These are phyloP conservation scores for Hirschioporus abietinus DNA, from an alignment of 768 basidiomycete species.

Conservation along the genomic window DNA sequence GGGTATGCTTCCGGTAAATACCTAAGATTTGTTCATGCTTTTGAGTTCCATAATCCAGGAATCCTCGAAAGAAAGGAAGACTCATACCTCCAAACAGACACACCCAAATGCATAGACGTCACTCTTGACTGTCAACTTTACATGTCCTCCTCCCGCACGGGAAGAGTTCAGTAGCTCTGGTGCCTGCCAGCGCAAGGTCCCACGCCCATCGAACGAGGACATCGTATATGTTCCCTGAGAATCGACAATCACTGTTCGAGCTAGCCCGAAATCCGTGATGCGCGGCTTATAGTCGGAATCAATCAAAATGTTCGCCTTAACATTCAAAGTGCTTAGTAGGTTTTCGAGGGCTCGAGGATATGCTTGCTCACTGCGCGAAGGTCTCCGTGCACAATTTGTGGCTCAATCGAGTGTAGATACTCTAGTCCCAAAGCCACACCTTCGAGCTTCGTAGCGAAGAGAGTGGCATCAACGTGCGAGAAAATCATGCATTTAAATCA, in stretches of 20 bases:
- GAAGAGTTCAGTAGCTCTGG: conserved; percentile 1
- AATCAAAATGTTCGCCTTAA: neutral
- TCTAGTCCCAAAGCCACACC: neutral
- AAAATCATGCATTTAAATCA: neutral
- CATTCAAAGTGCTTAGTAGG: too few species aligned
- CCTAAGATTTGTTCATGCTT: neutral
- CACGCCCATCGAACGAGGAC: neutral
- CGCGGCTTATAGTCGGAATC: neutral
- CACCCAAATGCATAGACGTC: conserved; percentile 3
- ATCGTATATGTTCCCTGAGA: conserved; percentile 2
- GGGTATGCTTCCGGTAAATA: neutral
- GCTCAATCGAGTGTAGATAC: neutral
- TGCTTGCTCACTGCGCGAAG: neutral
- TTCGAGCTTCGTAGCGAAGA: neutral
- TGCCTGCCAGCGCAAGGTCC: neutral
- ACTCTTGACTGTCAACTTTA: neutral
- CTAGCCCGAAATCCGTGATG: conserved; percentile 2
- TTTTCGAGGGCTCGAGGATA: neutral
- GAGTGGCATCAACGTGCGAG: neutral
- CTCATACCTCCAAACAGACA: neutral
- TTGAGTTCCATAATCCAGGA: neutral
- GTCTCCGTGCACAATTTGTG: neutral
- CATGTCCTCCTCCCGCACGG: neutral
- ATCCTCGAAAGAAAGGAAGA: neutral
- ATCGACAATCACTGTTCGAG: neutral